Evolutionary conservation across 2,329 filamentous ascomycete species (phyloP).

Genomic region (Fusarium bactridioides): DNA sequence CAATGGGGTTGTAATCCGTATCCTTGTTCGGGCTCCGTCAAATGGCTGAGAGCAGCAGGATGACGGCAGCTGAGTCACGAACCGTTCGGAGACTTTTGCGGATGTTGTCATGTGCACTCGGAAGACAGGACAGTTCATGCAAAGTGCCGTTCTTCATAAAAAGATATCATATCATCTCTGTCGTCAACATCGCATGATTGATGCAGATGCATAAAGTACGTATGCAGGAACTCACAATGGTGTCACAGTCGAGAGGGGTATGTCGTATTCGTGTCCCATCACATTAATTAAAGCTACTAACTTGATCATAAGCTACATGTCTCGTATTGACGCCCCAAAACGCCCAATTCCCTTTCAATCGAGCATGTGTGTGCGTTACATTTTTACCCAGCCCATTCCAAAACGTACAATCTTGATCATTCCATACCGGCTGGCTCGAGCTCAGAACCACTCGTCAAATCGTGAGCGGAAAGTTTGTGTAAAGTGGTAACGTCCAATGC

Average conservation of each 20-base stretch:
- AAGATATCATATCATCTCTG: not conserved
- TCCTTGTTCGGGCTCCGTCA: not conserved
- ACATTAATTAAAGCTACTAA: conserved; percentile 1
- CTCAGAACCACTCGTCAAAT: not conserved
- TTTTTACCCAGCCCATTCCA: not conserved
- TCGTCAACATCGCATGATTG: not conserved
- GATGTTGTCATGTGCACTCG: not conserved
- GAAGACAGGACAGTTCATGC: not conserved
- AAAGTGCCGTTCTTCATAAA: no score
- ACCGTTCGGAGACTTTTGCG: not conserved
- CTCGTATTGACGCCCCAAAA: conserved; percentile 10
- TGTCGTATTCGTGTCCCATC: not conserved
- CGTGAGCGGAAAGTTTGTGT: not conserved
- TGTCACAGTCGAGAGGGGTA: not conserved
- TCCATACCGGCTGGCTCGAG: not conserved
- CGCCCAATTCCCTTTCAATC: not conserved
- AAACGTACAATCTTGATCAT: conserved; percentile 11
- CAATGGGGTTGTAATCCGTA: rapidly evolving
- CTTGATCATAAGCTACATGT: conserved; percentile 1
- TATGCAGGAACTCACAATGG: not conserved
- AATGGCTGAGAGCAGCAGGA: not conserved
- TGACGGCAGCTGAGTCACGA: not conserved
- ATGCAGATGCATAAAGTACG: not conserved
- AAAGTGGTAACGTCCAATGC: not conserved
- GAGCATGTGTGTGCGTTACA: not conserved